Evolutionary conservation across 2,329 filamentous ascomycete genomes (phyloP), one percentile per base, ranked within the genome.

Genomic region (Scopulariopsis brevicaulis): DNA sequence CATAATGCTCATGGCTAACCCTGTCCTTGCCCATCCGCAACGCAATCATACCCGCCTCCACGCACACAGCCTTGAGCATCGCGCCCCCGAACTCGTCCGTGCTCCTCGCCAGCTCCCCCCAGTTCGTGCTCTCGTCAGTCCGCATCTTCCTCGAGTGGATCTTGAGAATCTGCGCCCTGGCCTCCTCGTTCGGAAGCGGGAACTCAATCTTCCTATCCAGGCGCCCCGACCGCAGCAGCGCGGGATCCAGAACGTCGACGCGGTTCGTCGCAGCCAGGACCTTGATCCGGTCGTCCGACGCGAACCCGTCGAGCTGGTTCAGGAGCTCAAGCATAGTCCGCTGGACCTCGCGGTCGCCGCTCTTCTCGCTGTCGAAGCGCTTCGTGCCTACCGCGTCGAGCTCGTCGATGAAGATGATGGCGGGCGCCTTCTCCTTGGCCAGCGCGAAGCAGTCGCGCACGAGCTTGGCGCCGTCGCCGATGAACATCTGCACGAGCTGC

Each of bases 341-440:
- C 76, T 99, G 94, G 51, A 99, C 94, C 76, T 99, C 94, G 72
- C 94, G 84, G 72, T 99, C 94, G 75, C 94, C 94, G 60, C 89
- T 94, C 81, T 97, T 99, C 71, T 97, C 92, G 64, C 90, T 96
- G 73, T 99, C 94, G 77, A 99, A 99, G 69, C 94, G 93, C 77
- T 97, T 97, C 57, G 93, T 97, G 64, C 94, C 94, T n/a, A 99
- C 87, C 59, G 94, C 94, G 70, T 99, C 94, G 62, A 99, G 77
- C 74, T 99, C 94, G 75, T 99, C 94, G 67, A 99, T 97, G 79
- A 99, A 99, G 73, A 99, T 99, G 73, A 99, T 99, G 59, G 94
- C 91, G 0, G 94, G 95, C 0, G 94, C 94, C 79, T 99, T 99
- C 74, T 99, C 94, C 73, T 99, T 99, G 57, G 94, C 94, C 15